Percentiles rank a stretch among this genome's conserved stretches.
phyloP scores from a whole-genome alignment of 306 rosid genomes.

The Luffa acutangula region DNA sequence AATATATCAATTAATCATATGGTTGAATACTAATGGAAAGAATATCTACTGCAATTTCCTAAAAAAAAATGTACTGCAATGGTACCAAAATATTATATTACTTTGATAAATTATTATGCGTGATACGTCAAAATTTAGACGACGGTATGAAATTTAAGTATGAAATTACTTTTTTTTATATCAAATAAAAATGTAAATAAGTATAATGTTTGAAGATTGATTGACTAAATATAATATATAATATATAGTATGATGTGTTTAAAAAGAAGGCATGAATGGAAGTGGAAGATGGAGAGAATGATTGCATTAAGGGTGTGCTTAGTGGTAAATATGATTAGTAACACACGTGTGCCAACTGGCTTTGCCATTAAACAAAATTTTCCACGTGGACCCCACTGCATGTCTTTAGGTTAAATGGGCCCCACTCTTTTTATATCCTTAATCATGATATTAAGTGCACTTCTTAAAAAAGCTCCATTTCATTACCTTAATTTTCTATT shows the following conservation, averaged over 20 bases:
- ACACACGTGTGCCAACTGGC: constrained; percentile 89
- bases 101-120: too few species aligned
- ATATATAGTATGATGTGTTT: not conserved
- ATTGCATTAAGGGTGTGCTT: constrained; percentile 41
- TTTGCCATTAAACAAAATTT: constrained; percentile 18
- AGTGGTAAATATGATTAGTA: constrained; percentile 89
- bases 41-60: too few species aligned
- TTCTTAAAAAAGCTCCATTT: not conserved
- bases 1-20: too few species aligned
- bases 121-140: too few species aligned
- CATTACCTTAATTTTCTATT: not conserved
- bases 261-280: constrained; percentile 8
- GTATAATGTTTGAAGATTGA: not conserved
- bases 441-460: constrained; percentile 32
- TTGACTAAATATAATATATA: not conserved
- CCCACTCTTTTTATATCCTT: constrained; percentile 3
- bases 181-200: not conserved
- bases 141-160: too few species aligned
- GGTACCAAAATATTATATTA: too few species aligned
- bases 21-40: too few species aligned
- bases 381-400: not conserved
- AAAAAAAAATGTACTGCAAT: too few species aligned
- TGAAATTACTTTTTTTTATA: too few species aligned
- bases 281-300: constrained; percentile 46
- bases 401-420: not conserved